These are phyloP conservation scores for Hsuehochloa calcarea DNA, from an alignment of 176 grass and related monocot genomes.

Conservation along the genomic window DNA sequence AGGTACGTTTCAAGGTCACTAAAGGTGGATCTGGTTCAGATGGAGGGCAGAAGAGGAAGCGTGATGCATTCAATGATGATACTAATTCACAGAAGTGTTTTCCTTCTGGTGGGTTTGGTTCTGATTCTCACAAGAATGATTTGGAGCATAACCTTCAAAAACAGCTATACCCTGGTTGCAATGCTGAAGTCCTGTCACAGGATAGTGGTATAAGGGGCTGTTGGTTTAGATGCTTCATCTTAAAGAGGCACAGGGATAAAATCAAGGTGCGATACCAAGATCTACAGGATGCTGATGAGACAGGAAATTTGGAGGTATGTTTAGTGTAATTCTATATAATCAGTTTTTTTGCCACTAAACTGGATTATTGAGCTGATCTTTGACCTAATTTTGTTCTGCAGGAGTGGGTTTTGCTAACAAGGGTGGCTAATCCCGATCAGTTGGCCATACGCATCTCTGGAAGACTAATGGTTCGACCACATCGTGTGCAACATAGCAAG, in stretches of 20 bases:
- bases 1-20: slow-evolving; percentile 73
- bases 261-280: slow-evolving; percentile 80
- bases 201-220: slow-evolving; percentile 95
- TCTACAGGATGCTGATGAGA: slow-evolving; percentile 75
- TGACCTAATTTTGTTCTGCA: slow-evolving; percentile 27
- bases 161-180: slow-evolving; percentile 55
- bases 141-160: slow-evolving; percentile 33
- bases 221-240: slow-evolving; percentile 84
- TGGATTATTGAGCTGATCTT: not conserved
- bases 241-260: slow-evolving; percentile 70
- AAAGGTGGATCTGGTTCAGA: slow-evolving; percentile 40
- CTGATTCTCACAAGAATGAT: slow-evolving; percentile 25
- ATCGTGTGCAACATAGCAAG: slow-evolving; percentile 14
- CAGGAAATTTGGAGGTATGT: slow-evolving; percentile 69
- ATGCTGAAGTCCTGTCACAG: slow-evolving; percentile 74
- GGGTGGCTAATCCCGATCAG: slow-evolving; percentile 61
- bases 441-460: slow-evolving; percentile 49
- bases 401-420: slow-evolving; percentile 74
- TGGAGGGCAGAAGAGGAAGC: slow-evolving; percentile 53
- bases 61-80: not conserved
- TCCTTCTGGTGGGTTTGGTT: slow-evolving; percentile 14
- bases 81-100: not conserved
- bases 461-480: slow-evolving; percentile 68
- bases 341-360: not conserved
- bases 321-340: not conserved